Evolutionary conservation across 208 protist species (phyloP).

Genomic region (Lotmaria passim): DNA sequence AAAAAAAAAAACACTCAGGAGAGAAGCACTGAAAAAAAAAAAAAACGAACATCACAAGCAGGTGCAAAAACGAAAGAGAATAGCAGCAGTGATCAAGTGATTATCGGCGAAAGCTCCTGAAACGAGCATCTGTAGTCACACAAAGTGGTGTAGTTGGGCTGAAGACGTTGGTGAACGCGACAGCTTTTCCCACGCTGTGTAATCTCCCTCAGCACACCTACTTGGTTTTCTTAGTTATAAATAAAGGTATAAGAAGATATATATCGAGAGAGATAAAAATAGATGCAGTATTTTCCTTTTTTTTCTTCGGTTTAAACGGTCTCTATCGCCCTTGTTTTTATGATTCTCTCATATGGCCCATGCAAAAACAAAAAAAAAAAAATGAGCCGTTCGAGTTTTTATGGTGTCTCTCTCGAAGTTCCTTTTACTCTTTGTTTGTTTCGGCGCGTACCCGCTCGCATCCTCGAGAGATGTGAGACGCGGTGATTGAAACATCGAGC

Average conservation of each 20-base stretch:
- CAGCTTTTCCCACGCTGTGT: background rate
- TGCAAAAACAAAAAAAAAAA: background rate
- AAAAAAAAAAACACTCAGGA: background rate
- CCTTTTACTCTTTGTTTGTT: conserved; percentile 5
- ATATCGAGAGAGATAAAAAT: conserved; percentile 19
- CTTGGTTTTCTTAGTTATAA: conserved; percentile 7
- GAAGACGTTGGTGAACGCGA: background rate
- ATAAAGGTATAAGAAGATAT: conserved; percentile 17
- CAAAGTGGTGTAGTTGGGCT: background rate
- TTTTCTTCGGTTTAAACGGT: background rate
- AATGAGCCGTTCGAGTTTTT: background rate
- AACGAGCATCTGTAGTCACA: conserved; percentile 15
- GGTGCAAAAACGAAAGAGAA: background rate
- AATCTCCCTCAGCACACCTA: background rate
- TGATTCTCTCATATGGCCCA: background rate
- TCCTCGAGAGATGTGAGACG: conserved; percentile 7
- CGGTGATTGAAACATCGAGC: background rate
- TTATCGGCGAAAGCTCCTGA: conserved; percentile 13
- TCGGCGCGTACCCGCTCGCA: background rate
- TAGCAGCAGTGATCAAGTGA: too few relatives aligned
- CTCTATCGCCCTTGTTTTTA: background rate
- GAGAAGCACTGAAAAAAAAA: background rate
- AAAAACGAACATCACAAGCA: background rate
- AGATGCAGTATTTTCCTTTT: conserved; percentile 10
- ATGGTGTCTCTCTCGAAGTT: background rate